Base-by-base conservation (phyloP, 2,329 filamentous ascomycete genomes). In the Raffaelea deltoideospora region DNA sequence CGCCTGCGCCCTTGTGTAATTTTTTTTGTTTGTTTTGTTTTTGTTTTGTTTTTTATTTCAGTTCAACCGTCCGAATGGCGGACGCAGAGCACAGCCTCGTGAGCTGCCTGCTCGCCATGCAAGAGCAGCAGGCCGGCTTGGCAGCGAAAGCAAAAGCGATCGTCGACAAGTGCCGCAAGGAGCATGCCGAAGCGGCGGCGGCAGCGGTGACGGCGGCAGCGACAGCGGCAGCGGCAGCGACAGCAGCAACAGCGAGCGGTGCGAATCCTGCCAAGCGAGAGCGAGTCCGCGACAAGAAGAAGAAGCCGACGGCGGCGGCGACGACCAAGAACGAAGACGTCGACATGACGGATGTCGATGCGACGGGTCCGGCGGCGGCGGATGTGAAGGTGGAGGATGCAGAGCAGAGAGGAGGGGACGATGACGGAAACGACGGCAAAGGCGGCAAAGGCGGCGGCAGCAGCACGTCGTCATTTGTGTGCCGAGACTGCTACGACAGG, bases 401-500 rank as follows among this genome's bases (percentile, higher is more conserved):
- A 11, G 30, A 28, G 34, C 13, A 18, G 10, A 23, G 14, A 11
- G 21, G 23, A 10, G 23, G 13, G 5, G 43, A 56, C 20, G 50
- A 4, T 6, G 17, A 33, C 17, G 24, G 14, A 18, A 13, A 22
- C 24, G 33, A 31, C 26, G 2, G 18, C 10, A 9, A 28, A 22
- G 8, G 9, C 18, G 8, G 15, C 8, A n/a, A 31, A 18, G n/a
- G 3, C 31, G 3, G 15, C 21, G 15, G 4, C 10, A 22, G 17
- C 31, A 18, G 31, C 27, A n/a, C 10, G 14, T 4, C 15, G 15
- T n/a, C 7, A n/a, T 30, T 57, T 10, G 58, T 67, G 30, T 72
- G 67, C 45, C 43, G 56, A 14, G 55, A 58, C 20, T 72, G 68
- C 48, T 68, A 64, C 50, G 49, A 49, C 11, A 57, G 63, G 38